phyloP scores from a whole-genome alignment of 495 filamentous ascomycete species.

The Penicillium flavigenum region DNA sequence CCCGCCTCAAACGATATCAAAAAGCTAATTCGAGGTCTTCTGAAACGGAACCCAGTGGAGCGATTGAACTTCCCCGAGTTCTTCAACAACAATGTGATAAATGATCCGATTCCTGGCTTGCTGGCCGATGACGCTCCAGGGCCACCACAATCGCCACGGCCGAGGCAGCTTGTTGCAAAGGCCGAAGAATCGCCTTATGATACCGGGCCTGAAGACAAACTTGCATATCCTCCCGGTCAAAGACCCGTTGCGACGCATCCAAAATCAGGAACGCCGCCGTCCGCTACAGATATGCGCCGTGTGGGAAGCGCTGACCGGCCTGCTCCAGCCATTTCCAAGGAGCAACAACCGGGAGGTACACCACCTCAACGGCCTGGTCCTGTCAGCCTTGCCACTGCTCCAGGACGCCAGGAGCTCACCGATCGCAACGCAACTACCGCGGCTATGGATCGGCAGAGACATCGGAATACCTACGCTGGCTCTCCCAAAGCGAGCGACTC shows the following conservation, averaged over 20 bases:
- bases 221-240: conserved; percentile 28
- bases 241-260: conserved; percentile 27
- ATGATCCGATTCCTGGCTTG: conserved; percentile 77
- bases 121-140: conserved; percentile 62
- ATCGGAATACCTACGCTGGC: conserved; percentile 49
- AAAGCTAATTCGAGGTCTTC: conserved; percentile 69
- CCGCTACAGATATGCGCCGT: conserved; percentile 38
- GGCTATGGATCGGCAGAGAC: conserved; percentile 51
- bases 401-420: conserved; percentile 55
- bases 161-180: conserved; percentile 10
- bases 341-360: conserved; percentile 25
- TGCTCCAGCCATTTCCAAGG: conserved; percentile 28
- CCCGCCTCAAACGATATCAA: conserved; percentile 76
- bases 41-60: conserved; percentile 83
- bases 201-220: conserved; percentile 27
- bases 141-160: conserved; percentile 25
- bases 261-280: conserved; percentile 41
- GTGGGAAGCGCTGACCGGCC: conserved; percentile 41
- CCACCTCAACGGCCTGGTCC: conserved; percentile 43
- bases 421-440: conserved; percentile 33
- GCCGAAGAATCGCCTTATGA: conserved; percentile 27
- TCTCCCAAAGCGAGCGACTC: conserved; percentile 48
- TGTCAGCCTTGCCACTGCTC: conserved; percentile 58
- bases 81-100: conserved; percentile 72
- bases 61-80: conserved; percentile 80